Evolutionary conservation across 805 yeast species (phyloP), one percentile per base, ranked within the genome.

Genomic region (Ogataea naganishii): DNA sequence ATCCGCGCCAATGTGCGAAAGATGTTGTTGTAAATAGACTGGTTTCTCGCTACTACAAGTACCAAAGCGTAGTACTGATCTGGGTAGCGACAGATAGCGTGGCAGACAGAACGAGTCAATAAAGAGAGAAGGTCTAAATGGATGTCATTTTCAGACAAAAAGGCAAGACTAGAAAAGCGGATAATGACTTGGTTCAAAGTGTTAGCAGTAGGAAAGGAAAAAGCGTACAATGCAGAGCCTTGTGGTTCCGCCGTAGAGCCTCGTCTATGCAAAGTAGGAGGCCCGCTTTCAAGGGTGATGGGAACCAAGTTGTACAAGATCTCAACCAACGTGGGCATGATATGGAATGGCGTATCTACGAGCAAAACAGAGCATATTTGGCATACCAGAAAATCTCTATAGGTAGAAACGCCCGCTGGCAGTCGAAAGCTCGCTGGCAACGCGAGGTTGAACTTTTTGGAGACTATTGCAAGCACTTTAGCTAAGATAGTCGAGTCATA

Each of bases 221-320:
- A 51, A 0, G 64, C 76, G 46, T n/a, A 27, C 58, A 66, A 4
- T 41, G 45, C 5, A 5, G 51, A 40, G 28, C 46, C 49, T 12
- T 20, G 15, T 23, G 27, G n/a, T n/a, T n/a, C n/a, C n/a, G n/a
- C 11, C 30, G 32, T 18, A 3, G 47, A 37, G 11, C 27, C 12
- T 14, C 44, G 32, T 27, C 48, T 36, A 31, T 41, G 38, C 8
- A 24, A 24, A 3, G 40, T 34, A 18, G 47, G 41, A 10, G 37
- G 32, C 7, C 26, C 27, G 8, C 32, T 19, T 8, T 28, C 24
- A 17, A 27, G 38, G 2, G 56, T 53, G 10, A 65, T 44, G 2
- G 72, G 75, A 10, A 81, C 53, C 29, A 79, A 43, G 44, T 81
- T 80, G 51, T 76, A 79, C 7, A 80, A 48, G 29, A 71, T 60